Evolutionary conservation across 2,329 filamentous ascomycete genomes (phyloP), one percentile per base, ranked within the genome.

Genomic region (Capronia epimyces): DNA sequence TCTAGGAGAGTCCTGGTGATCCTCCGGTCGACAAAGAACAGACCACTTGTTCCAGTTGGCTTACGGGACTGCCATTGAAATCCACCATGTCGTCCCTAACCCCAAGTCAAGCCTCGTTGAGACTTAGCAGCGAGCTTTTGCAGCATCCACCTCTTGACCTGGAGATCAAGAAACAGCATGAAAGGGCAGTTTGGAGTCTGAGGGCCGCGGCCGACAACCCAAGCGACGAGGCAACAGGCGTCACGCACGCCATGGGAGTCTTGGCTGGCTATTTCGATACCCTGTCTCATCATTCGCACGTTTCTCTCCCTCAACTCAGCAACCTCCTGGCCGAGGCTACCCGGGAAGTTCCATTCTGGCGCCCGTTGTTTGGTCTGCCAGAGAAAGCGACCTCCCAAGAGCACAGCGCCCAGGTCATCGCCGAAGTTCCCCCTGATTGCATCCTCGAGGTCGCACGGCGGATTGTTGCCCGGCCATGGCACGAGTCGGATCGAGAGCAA

Each of bases 361-460:
- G 56, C 41, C 50, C 43, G 22, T 34, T 49, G n/a, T 56, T 59
- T 36, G 57, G 57, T 13, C 52, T 52, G 12, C 12, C 15, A 7
- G 31, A 25, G 4, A 53, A 43, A 43, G 25, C 44, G 12, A 8
- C 20, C 15, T 8, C 25, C 5, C 29, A 44, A 13, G 12, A 27
- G 7, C 48, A 53, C 20, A 9, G 29, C 1, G 18, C 18, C 9
- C 44, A 55, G 18, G 25, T 43, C 9, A 34, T 24, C 10, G 29
- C 43, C 18, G 36, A 29, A 16, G 43, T 31, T 12, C 13, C 39
- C 2, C 50, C 57, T 13, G 57, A 59, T 31, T 60, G 50, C 22
- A 50, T 60, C 36, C 47, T 60, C 13, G 53, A 59, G 40, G 51
- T 58, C n/a, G 56, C 53, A 6, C 31, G 53, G 42, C 46, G 52